Conservation (phyloP, 2,329 filamentous ascomycete species). For the Claviceps humidiphila region DNA sequence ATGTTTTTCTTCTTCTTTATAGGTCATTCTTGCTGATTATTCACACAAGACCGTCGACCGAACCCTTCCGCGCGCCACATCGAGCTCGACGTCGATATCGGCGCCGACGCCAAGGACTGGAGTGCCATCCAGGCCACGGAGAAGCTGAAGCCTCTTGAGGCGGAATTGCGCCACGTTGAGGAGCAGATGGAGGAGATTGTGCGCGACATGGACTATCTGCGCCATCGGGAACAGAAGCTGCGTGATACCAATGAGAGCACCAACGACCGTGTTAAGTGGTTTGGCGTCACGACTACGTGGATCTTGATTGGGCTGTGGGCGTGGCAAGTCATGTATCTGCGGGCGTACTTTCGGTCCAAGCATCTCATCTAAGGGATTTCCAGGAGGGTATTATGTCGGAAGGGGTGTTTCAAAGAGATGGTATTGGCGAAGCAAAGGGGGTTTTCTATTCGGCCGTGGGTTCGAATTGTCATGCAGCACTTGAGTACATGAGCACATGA, state of each 20-base stretch:
- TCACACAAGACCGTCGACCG: slow-evolving; percentile 21
- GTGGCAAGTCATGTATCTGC: slow-evolving; percentile 96
- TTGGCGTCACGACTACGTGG: slow-evolving; percentile 85
- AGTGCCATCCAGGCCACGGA: slow-evolving; percentile 88
- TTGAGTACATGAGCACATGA: neutral
- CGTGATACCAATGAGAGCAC: slow-evolving; percentile 99
- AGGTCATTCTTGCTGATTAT: neutral
- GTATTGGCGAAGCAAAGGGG: neutral
- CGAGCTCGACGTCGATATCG: slow-evolving; percentile 91
- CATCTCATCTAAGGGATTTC: slow-evolving; percentile 21
- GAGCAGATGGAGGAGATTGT: slow-evolving; percentile 85
- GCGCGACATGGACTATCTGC: slow-evolving; percentile 89
- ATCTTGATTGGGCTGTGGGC: slow-evolving; percentile 78
- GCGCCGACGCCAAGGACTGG: slow-evolving; percentile 97
- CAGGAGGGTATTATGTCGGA: slow-evolving; percentile 5
- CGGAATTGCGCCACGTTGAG: slow-evolving; percentile 82
- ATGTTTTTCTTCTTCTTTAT: neutral
- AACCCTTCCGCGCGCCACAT: slow-evolving; percentile 52
- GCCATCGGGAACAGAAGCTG: slow-evolving; percentile 80
- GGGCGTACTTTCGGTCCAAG: slow-evolving; percentile 78
- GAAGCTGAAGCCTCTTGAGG: slow-evolving; percentile 96
- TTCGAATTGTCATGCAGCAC: no score
- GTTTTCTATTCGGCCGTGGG: neutral
- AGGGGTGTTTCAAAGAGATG: neutral
- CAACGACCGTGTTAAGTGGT: slow-evolving; percentile 97